These are phyloP conservation scores for Capniomyces stellatus DNA, from an alignment of 371 early-diverging fungal genomes.

Conservation along the genomic window DNA sequence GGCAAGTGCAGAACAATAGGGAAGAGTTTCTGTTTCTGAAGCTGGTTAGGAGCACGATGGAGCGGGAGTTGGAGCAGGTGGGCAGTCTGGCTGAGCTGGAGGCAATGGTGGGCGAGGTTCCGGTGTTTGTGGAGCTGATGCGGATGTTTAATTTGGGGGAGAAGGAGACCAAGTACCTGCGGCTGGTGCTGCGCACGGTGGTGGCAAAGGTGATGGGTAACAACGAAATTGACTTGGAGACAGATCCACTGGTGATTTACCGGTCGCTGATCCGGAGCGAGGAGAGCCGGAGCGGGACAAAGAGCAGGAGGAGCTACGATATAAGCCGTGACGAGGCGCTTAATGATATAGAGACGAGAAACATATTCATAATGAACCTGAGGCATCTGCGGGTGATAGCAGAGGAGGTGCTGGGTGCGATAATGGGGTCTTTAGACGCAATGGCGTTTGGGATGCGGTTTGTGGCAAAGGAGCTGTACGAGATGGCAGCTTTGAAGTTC, in stretches of 20 bases:
- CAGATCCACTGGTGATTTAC: slow-evolving; percentile 81
- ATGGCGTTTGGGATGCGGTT: slow-evolving; percentile 95
- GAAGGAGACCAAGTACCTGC: slow-evolving; percentile 82
- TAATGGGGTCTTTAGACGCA: slow-evolving; percentile 49
- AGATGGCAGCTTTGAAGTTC: slow-evolving; percentile 62
- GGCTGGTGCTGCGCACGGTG: slow-evolving; percentile 64
- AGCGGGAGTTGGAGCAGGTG: slow-evolving; percentile 71
- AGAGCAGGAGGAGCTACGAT: slow-evolving; percentile 53
- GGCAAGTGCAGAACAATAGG: slow-evolving; percentile 84
- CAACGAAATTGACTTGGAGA: slow-evolving; percentile 66
- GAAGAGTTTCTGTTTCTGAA: slow-evolving; percentile 95
- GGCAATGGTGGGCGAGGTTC: slow-evolving; percentile 77
- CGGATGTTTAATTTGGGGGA: slow-evolving; percentile 85
- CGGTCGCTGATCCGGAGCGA: slow-evolving; percentile 70
- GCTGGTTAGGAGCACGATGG: slow-evolving; percentile 81
- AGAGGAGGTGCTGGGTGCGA: slow-evolving; percentile 57
- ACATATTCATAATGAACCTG: slow-evolving; percentile 52
- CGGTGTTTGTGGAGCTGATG: slow-evolving; percentile 64
- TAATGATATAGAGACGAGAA: slow-evolving; percentile 67
- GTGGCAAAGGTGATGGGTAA: slow-evolving; percentile 58
- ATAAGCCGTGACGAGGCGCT: slow-evolving; percentile 65
- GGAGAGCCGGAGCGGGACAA: slow-evolving; percentile 73
- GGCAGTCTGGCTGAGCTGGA: slow-evolving; percentile 72
- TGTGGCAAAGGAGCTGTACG: slow-evolving; percentile 73
- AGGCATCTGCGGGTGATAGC: slow-evolving; percentile 59